Conservation (phyloP, 2,329 filamentous ascomycete species). For the Monilinia vaccinii-corymbosi region DNA sequence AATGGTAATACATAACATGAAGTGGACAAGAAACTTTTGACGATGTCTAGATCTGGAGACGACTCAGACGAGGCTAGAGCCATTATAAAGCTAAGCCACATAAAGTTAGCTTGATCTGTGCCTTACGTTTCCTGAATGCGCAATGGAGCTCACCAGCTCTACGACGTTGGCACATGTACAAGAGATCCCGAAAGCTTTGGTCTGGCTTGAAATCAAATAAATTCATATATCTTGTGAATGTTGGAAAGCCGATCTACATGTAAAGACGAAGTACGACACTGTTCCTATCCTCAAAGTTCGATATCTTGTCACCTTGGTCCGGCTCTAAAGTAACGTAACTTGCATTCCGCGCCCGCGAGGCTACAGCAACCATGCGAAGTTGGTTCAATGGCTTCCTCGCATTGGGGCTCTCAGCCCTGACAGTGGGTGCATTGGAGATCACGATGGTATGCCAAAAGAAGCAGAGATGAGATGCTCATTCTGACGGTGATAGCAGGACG, state of each 20-base stretch:
- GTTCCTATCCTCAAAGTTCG: conserved; percentile 3
- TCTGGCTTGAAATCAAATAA: conserved; percentile 1
- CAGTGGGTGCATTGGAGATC: conserved; percentile 48
- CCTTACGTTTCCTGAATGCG: conserved; percentile 9
- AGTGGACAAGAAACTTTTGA: background rate
- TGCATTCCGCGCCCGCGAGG: conserved; percentile 17
- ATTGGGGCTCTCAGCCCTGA: conserved; percentile 46
- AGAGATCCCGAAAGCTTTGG: background rate
- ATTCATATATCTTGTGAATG: background rate
- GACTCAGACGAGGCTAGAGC: background rate
- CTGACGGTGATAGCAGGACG: conserved; percentile 45
- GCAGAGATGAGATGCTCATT: background rate
- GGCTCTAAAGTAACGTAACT: background rate
- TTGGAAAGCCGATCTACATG: background rate
- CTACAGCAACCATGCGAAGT: conserved; percentile 42
- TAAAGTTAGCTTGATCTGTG: background rate
- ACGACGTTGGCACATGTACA: background rate
- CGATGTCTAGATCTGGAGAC: no score
- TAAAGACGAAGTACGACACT: background rate
- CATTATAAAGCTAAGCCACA: background rate
- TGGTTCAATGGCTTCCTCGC: conserved; percentile 41
- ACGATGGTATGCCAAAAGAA: conserved; percentile 38
- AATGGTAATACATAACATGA: no score
- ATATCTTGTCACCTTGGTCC: background rate
- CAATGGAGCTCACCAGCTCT: background rate